phyloP scores from a whole-genome alignment of 2,329 filamentous ascomycete species.

The Pseudopithomyces maydicus region DNA sequence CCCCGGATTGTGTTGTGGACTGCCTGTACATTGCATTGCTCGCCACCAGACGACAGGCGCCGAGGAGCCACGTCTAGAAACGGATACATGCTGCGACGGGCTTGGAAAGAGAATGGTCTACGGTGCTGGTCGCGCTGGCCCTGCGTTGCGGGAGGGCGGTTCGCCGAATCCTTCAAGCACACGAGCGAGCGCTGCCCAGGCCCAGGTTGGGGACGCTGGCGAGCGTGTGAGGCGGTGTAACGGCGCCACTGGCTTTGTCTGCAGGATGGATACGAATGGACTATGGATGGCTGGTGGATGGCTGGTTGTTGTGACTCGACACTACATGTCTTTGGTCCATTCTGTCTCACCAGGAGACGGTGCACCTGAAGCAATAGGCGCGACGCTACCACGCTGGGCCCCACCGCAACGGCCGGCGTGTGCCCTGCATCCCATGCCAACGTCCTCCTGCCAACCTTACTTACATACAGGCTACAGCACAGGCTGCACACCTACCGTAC shows the following conservation, averaged over 20 bases:
- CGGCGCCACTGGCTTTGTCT: background rate
- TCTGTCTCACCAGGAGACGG: no score
- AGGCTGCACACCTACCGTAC: background rate
- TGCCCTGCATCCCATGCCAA: slow-evolving; percentile 1
- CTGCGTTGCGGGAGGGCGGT: no score
- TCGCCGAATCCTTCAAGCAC: background rate
- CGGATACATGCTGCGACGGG: no score
- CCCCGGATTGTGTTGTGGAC: no score
- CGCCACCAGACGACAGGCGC: no score
- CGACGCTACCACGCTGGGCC: background rate
- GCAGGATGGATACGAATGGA: background rate
- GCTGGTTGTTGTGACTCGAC: background rate
- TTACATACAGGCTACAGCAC: background rate
- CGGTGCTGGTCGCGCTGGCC: no score
- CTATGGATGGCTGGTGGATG: background rate
- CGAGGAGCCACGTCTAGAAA: no score
- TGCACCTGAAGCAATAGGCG: background rate
- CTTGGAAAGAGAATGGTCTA: background rate
- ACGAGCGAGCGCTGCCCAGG: background rate
- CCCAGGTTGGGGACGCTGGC: no score
- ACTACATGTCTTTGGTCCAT: background rate
- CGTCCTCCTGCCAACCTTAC: background rate
- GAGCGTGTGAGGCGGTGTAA: background rate
- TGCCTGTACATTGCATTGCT: no score
- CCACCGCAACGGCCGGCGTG: slow-evolving; percentile 1